These are phyloP conservation scores for Ustilago xerochloae DNA, from an alignment of 1,284 basidiomycete genomes.

Conservation along the genomic window DNA sequence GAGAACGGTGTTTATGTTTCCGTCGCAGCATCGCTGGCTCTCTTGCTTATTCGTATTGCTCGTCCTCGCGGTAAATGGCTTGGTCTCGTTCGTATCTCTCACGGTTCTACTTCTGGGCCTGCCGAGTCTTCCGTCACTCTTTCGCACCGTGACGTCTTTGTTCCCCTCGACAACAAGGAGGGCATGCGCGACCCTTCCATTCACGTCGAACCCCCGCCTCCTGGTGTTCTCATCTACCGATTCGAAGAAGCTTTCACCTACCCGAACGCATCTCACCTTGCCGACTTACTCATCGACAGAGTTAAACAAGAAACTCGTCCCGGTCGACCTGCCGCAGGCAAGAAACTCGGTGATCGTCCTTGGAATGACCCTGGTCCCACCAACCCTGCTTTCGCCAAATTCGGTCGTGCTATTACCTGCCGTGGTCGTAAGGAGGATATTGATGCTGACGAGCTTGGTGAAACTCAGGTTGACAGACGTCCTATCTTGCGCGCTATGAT, in stretches of 20 bases:
- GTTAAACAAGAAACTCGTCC: slow-evolving; percentile 82
- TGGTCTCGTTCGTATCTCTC: slow-evolving; percentile 74
- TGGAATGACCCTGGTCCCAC: slow-evolving; percentile 87
- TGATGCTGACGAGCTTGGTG: slow-evolving; percentile 49
- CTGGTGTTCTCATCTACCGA: slow-evolving; percentile 90
- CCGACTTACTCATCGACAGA: slow-evolving; percentile 81
- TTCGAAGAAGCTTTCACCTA: slow-evolving; percentile 94
- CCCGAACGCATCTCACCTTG: slow-evolving; percentile 86
- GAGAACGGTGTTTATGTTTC: slow-evolving; percentile 96
- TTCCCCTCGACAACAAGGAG: slow-evolving; percentile 76
- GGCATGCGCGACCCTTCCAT: slow-evolving; percentile 78
- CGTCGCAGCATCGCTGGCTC: slow-evolving; percentile 80
- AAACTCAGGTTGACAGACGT: slow-evolving; percentile 71
- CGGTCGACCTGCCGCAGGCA: slow-evolving; percentile 69
- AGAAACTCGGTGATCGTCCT: slow-evolving; percentile 75
- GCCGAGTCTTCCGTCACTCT: slow-evolving; percentile 36
- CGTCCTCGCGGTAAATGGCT: slow-evolving; percentile 91
- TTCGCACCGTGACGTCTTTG: slow-evolving; percentile 76
- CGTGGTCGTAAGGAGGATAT: slow-evolving; percentile 26
- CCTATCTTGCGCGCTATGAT: slow-evolving; percentile 84
- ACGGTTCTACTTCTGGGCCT: slow-evolving; percentile 58
- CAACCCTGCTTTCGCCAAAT: slow-evolving; percentile 53
- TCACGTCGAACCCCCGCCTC: slow-evolving; percentile 80
- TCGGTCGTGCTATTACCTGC: slow-evolving; percentile 44
- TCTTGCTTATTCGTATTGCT: slow-evolving; percentile 91